Percentiles rank a stretch among this genome's conserved stretches.
Conservation (phyloP, 2,329 filamentous ascomycete genomes). For the Cladosporium oxysporum region DNA sequence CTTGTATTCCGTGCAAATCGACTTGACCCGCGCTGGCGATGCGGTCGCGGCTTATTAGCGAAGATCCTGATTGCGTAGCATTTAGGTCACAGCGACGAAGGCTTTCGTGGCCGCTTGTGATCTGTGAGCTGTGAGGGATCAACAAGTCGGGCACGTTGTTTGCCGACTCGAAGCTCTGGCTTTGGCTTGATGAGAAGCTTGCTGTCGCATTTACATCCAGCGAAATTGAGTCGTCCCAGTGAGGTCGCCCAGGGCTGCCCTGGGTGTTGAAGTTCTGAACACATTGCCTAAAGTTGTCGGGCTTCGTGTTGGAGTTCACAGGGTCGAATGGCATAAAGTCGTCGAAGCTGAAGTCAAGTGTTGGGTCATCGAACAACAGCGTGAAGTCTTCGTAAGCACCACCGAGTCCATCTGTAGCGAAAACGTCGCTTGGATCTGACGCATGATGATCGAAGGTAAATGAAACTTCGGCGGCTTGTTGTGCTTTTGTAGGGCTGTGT, state of each 20-base stretch:
- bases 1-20: slow-evolving; percentile 11
- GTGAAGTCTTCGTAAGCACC: slow-evolving; percentile 31
- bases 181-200: slow-evolving; percentile 1
- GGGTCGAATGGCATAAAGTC: slow-evolving; percentile 20
- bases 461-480: neutral
- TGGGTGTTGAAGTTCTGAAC: neutral
- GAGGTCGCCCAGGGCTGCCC: neutral
- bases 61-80: neutral
- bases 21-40: slow-evolving; percentile 19
- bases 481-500: neutral
- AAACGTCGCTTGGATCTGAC: neutral
- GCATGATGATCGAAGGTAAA: neutral
- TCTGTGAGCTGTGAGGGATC: neutral
- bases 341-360: slow-evolving; percentile 27
- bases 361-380: slow-evolving; percentile 29
- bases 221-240: neutral
- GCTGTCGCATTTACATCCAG: neutral
- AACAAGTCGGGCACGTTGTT: neutral
- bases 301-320: neutral
- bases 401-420: slow-evolving; percentile 1
- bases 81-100: slow-evolving; percentile 5
- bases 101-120: neutral
- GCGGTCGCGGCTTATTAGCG: neutral
- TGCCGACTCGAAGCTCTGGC: neutral
- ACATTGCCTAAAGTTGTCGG: slow-evolving; percentile 7